phyloP scores from a whole-genome alignment of 495 filamentous ascomycete species.

The Halenospora varia region DNA sequence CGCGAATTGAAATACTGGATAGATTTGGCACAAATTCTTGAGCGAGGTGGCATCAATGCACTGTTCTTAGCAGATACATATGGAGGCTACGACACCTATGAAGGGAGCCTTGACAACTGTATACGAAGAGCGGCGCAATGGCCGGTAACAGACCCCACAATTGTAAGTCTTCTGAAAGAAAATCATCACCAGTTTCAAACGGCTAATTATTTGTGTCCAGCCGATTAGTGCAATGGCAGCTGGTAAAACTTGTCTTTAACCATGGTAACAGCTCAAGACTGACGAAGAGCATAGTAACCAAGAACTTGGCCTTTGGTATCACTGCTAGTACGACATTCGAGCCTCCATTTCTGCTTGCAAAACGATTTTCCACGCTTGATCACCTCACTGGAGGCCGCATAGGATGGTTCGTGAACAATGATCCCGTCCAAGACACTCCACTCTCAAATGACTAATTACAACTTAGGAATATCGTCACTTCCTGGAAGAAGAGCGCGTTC shows the following conservation, averaged over 20 bases:
- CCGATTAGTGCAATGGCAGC: constrained; percentile 11
- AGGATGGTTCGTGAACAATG: constrained; percentile 30
- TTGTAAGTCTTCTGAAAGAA: neutral
- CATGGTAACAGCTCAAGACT: too few species aligned
- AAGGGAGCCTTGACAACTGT: constrained; percentile 51
- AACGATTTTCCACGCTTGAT: constrained; percentile 61
- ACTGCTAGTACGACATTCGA: constrained; percentile 66
- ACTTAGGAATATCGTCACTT: constrained; percentile 51
- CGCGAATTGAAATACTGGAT: constrained; percentile 17
- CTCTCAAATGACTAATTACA: constrained; percentile 25
- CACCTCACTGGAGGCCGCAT: constrained; percentile 60
- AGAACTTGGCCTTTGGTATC: constrained; percentile 61
- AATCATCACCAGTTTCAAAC: neutral
- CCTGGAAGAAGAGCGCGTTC: constrained; percentile 8
- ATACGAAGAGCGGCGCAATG: constrained; percentile 60
- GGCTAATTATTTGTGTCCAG: neutral
- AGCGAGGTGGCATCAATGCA: constrained; percentile 11
- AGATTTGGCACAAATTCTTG: constrained; percentile 15
- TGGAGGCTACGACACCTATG: constrained; percentile 60
- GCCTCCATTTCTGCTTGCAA: constrained; percentile 64
- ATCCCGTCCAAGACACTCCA: neutral
- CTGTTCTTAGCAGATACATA: constrained; percentile 17
- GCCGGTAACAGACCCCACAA: constrained; percentile 52
- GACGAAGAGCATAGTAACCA: constrained; percentile 32
- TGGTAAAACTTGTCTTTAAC: neutral